Evolutionary conservation across 805 yeast species (phyloP).

Genomic region (Ascoidea asiatica): DNA sequence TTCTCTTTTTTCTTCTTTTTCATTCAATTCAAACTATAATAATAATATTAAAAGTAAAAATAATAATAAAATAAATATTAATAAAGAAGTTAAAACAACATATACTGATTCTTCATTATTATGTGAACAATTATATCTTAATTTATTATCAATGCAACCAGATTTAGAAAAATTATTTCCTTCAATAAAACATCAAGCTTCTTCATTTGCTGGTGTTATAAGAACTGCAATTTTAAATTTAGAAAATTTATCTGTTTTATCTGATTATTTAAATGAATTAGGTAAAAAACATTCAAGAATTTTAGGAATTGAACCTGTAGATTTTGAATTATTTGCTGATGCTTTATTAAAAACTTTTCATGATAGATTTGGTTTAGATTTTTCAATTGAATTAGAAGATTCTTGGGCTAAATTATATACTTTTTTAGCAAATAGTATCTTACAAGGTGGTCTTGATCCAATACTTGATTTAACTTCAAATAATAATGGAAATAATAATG

Average conservation of each 20-base stretch:
- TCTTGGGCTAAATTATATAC: slow-evolving; percentile 62
- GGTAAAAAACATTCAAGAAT: slow-evolving; percentile 71
- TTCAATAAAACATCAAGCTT: slow-evolving; percentile 65
- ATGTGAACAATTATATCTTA: slow-evolving; percentile 66
- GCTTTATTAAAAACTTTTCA: slow-evolving; percentile 56
- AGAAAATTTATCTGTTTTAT: slow-evolving; percentile 42
- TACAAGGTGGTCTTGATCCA: slow-evolving; percentile 24
- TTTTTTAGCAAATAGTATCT: slow-evolving; percentile 52
- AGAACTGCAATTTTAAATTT: slow-evolving; percentile 52
- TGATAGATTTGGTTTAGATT: slow-evolving; percentile 40
- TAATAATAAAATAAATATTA: background rate
- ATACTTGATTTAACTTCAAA: background rate
- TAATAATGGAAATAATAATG: background rate
- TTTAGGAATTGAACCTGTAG: slow-evolving; percentile 55
- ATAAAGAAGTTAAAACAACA: slow-evolving; percentile 14
- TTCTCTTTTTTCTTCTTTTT: background rate
- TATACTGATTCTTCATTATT: slow-evolving; percentile 46
- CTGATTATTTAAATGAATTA: slow-evolving; percentile 44
- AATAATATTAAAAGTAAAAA: background rate
- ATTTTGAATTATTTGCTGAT: slow-evolving; percentile 61
- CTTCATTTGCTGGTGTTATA: slow-evolving; percentile 67
- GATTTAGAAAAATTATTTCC: slow-evolving; percentile 55
- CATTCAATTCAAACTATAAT: background rate
- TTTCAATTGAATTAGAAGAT: slow-evolving; percentile 47
- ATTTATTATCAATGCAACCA: slow-evolving; percentile 48